Conservation (phyloP, 2,329 filamentous ascomycete species). For the Fonsecaea monophora region DNA sequence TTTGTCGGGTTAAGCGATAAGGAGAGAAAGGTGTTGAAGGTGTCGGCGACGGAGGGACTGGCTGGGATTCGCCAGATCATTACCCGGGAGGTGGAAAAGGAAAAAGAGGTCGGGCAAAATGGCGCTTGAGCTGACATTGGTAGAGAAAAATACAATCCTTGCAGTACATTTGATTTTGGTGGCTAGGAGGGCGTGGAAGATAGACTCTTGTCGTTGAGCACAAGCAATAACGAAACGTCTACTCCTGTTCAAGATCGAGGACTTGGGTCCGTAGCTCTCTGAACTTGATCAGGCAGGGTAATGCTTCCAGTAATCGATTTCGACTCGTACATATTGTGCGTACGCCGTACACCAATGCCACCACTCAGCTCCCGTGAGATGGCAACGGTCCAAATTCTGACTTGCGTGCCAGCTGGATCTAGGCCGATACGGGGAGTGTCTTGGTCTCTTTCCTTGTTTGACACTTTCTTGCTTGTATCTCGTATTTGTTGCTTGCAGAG, state of each 20-base stretch:
- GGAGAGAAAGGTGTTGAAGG: conserved; percentile 74
- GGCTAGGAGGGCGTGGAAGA: neutral
- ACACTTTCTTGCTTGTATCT: neutral
- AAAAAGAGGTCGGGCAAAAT: conserved; percentile 36
- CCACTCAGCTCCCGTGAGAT: neutral
- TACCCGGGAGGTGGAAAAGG: conserved; percentile 69
- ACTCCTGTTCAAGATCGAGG: conserved; percentile 6
- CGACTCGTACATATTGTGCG: neutral
- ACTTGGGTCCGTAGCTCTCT: neutral
- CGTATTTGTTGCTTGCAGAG: neutral
- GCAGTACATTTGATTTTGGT: neutral
- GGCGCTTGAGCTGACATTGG: conserved; percentile 8
- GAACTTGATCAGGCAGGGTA: neutral
- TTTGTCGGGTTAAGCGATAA: conserved; percentile 79
- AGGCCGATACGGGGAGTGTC: neutral
- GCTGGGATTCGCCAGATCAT: conserved; percentile 77
- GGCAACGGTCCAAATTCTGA: neutral
- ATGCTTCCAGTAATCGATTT: neutral
- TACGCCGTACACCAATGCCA: neutral
- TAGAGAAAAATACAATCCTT: neutral
- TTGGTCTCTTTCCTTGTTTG: neutral
- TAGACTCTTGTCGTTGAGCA: neutral
- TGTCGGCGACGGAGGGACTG: conserved; percentile 71
- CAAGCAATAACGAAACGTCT: neutral
- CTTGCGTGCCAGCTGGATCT: neutral